phyloP scores from a whole-genome alignment of 2,329 filamentous ascomycete genomes.

The Periconia sp. region DNA sequence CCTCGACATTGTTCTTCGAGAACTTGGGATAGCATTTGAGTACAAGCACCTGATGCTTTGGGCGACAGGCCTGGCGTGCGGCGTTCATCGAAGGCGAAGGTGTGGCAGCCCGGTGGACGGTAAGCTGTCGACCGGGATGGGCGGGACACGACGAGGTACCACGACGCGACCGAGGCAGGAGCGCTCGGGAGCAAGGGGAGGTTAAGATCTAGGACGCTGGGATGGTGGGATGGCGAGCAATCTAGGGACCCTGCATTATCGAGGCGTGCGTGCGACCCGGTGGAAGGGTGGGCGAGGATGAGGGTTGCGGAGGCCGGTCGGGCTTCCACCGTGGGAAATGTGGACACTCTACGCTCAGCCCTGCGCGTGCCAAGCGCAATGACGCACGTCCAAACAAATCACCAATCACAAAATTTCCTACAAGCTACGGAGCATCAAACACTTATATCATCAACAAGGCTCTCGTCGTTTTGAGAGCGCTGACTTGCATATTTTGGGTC shows the following conservation, averaged over 20 bases:
- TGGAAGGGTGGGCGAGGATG: constrained; percentile 7
- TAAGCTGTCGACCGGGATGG: constrained; percentile 1
- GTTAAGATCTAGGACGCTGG: constrained; percentile 3
- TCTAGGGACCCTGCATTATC: constrained; percentile 9
- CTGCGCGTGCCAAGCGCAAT: constrained; percentile 8
- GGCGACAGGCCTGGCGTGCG: constrained; percentile 70
- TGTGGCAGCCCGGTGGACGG: neutral
- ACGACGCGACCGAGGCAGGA: neutral
- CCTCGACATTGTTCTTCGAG: constrained; percentile 83
- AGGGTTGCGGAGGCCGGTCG: constrained; percentile 8
- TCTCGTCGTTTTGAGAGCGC: too few species aligned
- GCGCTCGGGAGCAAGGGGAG: neutral
- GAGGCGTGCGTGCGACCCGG: neutral
- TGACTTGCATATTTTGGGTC: too few species aligned
- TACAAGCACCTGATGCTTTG: constrained; percentile 95
- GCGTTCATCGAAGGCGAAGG: constrained; percentile 56
- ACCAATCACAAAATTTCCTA: constrained; percentile 11
- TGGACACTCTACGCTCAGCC: constrained; percentile 20
- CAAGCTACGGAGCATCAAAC: too few species aligned
- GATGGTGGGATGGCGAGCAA: constrained; percentile 7
- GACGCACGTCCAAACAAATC: constrained; percentile 7
- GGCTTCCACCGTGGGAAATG: constrained; percentile 22
- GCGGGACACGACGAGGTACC: too few species aligned
- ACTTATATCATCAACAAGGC: too few species aligned
- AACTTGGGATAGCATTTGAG: constrained; percentile 96